Evolutionary conservation across 495 filamentous ascomycete genomes (phyloP), one percentile per base, ranked within the genome.

Genomic region (Hypoxylon rickii): DNA sequence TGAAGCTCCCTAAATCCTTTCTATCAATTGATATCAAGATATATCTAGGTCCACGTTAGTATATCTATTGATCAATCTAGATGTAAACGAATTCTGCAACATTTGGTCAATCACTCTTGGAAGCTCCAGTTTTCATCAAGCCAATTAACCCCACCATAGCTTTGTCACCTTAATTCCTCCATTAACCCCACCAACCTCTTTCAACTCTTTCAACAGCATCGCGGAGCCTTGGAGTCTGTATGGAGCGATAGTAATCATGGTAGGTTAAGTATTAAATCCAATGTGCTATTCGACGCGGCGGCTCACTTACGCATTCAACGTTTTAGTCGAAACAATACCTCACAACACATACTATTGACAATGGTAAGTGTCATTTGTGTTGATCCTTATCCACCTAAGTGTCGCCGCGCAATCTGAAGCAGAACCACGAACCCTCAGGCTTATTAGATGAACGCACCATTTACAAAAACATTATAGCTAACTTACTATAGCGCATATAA

Each of bases 301-400:
- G 19, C 24, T 7, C 47, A 24, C 56, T 61, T 15, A 51, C 16
- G 7, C 12, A 2, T 29, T 10, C 24, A 29, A 4, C 10, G 10
- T 11, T 41, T 6, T 63, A 98, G 95, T 97, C 94, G 47, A 96
- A 96, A 76, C 95, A 97, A 88, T 97, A 96, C 69, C 83, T 98
- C 29, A 91, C 91, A 50, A 86, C 85, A 51, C 90, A 96, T 74
- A 92, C 92, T 10, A 81, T 94, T 67, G 89, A 96, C 68, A 81
- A 91, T 79, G 90, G 91, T 90, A 68, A 62, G 77, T 59, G 40
- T 8, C 29, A 6, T n/a, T 37, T 20, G 24, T 26, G 18, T 16
- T 40, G 19, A 38, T 17, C 36, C 31, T 42, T 24, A 13, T 42
- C 38, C 33, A 48, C 7, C 21, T 29, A n/a, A n/a, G n/a, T n/a